Base-by-base conservation (phyloP, 2,329 filamentous ascomycete species). In the Aspergillus thermomutatus region DNA sequence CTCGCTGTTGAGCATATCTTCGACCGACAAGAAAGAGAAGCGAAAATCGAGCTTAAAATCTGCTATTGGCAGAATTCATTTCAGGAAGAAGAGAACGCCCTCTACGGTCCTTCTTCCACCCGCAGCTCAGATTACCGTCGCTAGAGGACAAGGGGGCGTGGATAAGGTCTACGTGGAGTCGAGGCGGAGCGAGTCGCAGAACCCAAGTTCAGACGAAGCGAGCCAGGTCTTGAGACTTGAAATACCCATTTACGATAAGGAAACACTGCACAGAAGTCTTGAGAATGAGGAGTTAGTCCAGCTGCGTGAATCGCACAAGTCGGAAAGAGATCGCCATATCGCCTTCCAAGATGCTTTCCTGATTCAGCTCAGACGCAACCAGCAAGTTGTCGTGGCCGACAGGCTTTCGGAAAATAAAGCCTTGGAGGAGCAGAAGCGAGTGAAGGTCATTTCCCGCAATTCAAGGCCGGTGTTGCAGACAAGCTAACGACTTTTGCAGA, bases 161-260 rank as follows among this genome's bases (percentile, higher is more conserved):
- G 66, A 71, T n/a, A 66, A 85, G 50, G 60, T 71, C n/a, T 70
- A 66, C 21, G 50, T 72, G n/a, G 70, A 73, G 34, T 60, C 63
- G 1, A 65, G 62, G 34, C 50, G 52, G 1, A 34, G 47, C 7
- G 53, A 60, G 11, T 43, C 52, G 11, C 53, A 52, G 7, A 47
- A 50, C 4, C 14, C 40, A 40, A 45, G 56, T 19, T 52, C 58
- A 3, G 62, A 58, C 21, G 62, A 62, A 3, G 62, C 61, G 8
- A 60, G 57, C 11, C 59, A 66, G 46, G 53, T 59, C 4, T 47
- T 69, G 28, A 66, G 60, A 49, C 51, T 73, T n/a, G 68, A 73
- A 60, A 66, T 74, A 3, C 71, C 72, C 3, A 60, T 69, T 1
- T 74, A 67, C 40, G 73, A 75, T 54, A 63, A 72, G 45, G 71